Evolutionary conservation across 73 alveolate species (phyloP), one percentile per base, ranked within the genome.

Genomic region (Paramecium bursaria): DNA sequence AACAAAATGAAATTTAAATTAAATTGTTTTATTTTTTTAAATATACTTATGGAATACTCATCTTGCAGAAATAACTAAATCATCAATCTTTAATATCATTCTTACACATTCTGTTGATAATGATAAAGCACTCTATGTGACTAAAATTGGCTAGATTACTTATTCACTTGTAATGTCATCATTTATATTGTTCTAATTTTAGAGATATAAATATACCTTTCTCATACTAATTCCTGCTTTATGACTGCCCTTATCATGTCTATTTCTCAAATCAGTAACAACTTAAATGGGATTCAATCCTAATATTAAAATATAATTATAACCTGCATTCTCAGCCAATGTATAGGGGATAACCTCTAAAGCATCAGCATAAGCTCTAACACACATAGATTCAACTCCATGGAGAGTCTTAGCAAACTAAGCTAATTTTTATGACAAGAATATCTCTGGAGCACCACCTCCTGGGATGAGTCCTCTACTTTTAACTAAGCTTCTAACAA

Each of bases 401-500:
- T 86, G 82, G 26, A 90, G 49, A 5, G 75, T 75, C 87, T 96
- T 89, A 53, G 94, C 94, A 94, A 86, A 77, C 14, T 91, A 75
- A 1, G 90, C 85, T 74, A 98, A 92, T 91, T 91, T 92, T 49
- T 88, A 94, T 35, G 99, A 95, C 46, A 98, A 91, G 90, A 97
- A 99, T 91, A 96, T 97, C 88, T 98, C 99, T 19, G 99, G 99
- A 3, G 99, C 99, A 4, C 99, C 99, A 35, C 99, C 99, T 10
- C 99, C 99, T 4, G 99, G 99, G 25, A 98, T 96, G 74, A 98
- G 90, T 46, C 99, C 98, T 91, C 95, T 94, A 93, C 94, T 93
- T 93, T 98, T 98, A 47, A 98, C 99, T 39, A 97, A 94, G 53
- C 98, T 88, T 88, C 99, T 94, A 75, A 98, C 99, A 21, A 98